A percentile compares a stretch with the other conserved stretches of the same genome.
phyloP scores from a whole-genome alignment of 345 rosid genomes.

The Gossypium australe region DNA sequence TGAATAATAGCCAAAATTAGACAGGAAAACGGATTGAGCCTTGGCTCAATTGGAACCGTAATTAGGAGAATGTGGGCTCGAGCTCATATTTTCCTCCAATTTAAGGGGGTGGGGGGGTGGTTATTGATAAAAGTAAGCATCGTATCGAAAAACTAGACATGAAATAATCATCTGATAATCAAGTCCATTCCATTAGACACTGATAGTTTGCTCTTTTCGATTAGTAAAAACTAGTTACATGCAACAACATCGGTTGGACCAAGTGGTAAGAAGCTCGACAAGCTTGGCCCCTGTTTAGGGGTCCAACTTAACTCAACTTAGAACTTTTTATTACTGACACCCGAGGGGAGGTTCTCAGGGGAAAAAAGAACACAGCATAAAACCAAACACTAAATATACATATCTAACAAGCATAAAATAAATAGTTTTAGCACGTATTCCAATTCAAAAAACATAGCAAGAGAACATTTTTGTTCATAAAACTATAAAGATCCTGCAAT shows the following conservation, averaged over 20 bases:
- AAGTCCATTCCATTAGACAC: background rate
- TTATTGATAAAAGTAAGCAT: too few relatives aligned
- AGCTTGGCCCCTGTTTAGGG: too few relatives aligned
- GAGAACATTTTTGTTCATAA: background rate
- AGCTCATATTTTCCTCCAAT: too few relatives aligned
- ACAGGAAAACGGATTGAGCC: too few relatives aligned
- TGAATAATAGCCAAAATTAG: background rate
- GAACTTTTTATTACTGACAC: too few relatives aligned
- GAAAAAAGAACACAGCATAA: background rate
- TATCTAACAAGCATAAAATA: background rate
- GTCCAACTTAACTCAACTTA: too few relatives aligned
- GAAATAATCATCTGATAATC: background rate
- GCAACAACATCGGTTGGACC: too few relatives aligned
- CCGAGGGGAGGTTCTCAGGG: too few relatives aligned
- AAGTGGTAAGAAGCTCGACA: too few relatives aligned
- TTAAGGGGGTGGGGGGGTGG: too few relatives aligned
- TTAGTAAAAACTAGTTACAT: background rate
- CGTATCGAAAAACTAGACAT: background rate
- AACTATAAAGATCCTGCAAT: background rate
- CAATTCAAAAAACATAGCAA: background rate
- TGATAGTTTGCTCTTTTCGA: background rate
- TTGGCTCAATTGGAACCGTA: too few relatives aligned
- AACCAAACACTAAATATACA: background rate
- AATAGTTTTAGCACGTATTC: background rate
- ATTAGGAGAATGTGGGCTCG: too few relatives aligned